Evolutionary conservation across 768 basidiomycete species (phyloP).

Genomic region (Brasilioporus rufonigricans): DNA sequence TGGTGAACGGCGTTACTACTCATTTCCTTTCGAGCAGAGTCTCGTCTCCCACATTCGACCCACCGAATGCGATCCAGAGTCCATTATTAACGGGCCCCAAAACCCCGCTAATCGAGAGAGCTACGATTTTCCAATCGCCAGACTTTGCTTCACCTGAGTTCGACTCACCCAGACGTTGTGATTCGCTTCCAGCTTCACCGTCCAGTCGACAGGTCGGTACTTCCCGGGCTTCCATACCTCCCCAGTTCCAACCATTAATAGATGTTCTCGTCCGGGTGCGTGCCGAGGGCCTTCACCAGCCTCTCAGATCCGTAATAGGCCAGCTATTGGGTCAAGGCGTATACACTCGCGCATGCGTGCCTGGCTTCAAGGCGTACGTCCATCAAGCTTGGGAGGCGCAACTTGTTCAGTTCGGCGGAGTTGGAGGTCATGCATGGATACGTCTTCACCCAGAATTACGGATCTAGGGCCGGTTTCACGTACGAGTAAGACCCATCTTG

Average conservation of each 20-base stretch:
- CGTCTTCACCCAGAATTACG: constrained; percentile 25
- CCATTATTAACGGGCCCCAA: constrained; percentile 8
- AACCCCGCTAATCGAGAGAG: constrained; percentile 6
- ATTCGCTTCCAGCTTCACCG: not conserved
- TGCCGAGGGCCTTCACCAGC: constrained; percentile 30
- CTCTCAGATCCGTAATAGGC: constrained; percentile 40
- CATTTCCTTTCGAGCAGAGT: not conserved
- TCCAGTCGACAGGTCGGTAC: not conserved
- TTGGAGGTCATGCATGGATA: constrained; percentile 37
- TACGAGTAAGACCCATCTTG: constrained; percentile 6
- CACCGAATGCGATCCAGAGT: constrained; percentile 5
- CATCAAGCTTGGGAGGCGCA: constrained; percentile 37
- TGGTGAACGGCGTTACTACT: not conserved
- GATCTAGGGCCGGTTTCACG: constrained; percentile 9
- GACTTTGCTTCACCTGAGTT: not conserved
- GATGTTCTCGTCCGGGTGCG: constrained; percentile 31
- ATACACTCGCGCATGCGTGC: constrained; percentile 40
- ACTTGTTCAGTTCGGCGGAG: constrained; percentile 42
- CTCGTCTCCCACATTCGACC: constrained; percentile 15
- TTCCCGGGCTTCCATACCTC: constrained; percentile 5
- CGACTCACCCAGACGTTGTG: not conserved
- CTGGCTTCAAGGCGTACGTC: constrained; percentile 42
- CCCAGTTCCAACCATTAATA: constrained; percentile 32
- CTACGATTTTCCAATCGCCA: not conserved
- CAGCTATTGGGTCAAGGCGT: constrained; percentile 29